Conservation (phyloP, 352 stramenopile genomes). For the Lagenidium giganteum region DNA sequence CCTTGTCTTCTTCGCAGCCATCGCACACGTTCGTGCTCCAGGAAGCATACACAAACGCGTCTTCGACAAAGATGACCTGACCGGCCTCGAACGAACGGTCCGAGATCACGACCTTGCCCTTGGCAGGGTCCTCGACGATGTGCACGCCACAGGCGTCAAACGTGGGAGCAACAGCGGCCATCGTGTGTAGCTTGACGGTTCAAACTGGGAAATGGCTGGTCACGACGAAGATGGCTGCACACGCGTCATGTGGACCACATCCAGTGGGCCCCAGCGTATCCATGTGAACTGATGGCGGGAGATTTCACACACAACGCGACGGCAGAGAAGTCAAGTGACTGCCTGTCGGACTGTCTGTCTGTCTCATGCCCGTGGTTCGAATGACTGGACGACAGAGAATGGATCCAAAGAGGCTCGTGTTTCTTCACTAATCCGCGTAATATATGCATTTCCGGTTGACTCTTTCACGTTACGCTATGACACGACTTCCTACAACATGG, state of each 20-base stretch:
- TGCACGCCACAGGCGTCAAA: constrained; percentile 52
- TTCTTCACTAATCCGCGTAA: too few relatives aligned
- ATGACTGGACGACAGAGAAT: too few relatives aligned
- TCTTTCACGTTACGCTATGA: background rate
- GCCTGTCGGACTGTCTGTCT: too few relatives aligned
- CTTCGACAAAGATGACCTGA: constrained; percentile 71
- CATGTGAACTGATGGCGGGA: too few relatives aligned
- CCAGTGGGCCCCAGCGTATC: background rate
- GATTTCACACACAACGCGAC: too few relatives aligned
- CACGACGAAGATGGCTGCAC: background rate
- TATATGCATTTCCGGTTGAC: too few relatives aligned
- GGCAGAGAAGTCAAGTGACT: too few relatives aligned
- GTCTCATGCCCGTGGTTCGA: too few relatives aligned
- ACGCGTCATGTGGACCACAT: constrained; percentile 1
- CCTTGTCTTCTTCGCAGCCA: constrained; percentile 36
- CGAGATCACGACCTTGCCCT: constrained; percentile 58
- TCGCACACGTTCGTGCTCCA: constrained; percentile 67
- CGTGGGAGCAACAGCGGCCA: constrained; percentile 36
- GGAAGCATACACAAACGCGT: constrained; percentile 63
- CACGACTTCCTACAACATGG: background rate
- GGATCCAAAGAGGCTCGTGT: too few relatives aligned
- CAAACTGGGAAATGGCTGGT: constrained; percentile 4
- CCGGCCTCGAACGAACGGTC: constrained; percentile 47
- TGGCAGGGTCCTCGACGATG: constrained; percentile 39
- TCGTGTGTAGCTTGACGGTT: constrained; percentile 7